Evolutionary conservation across 176 grass and related monocot species (phyloP).

Genomic region (Elymus sibiricus): DNA sequence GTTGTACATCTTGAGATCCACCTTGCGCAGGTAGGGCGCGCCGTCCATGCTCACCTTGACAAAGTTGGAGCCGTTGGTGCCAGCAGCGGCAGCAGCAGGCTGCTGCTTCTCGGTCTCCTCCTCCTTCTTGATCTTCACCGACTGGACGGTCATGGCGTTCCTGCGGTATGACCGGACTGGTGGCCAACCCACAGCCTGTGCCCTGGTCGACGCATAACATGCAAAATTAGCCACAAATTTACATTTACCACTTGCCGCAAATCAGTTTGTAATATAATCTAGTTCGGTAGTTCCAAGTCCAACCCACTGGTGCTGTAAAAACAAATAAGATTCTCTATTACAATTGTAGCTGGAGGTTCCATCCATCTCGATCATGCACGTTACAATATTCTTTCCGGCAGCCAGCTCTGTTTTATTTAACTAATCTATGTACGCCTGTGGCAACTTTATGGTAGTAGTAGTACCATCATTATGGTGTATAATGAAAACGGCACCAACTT

Average conservation of each 20-base stretch:
- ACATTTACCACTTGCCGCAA: not conserved
- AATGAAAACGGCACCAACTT: constrained; percentile 24
- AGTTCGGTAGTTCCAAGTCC: not conserved
- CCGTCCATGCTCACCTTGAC: constrained; percentile 99
- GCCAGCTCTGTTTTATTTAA: constrained; percentile 14
- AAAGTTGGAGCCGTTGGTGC: constrained; percentile 37
- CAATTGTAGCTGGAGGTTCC: not conserved
- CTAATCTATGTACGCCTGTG: not conserved
- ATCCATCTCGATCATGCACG: constrained; percentile 27
- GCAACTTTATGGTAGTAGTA: constrained; percentile 21
- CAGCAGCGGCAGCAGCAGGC: not conserved
- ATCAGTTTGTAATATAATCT: not conserved
- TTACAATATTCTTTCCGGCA: constrained; percentile 25
- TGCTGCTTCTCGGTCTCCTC: constrained; percentile 52
- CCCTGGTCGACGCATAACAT: constrained; percentile 42
- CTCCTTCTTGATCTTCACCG: constrained; percentile 63
- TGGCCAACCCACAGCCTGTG: constrained; percentile 93
- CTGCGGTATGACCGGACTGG: constrained; percentile 91
- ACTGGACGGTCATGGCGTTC: constrained; percentile 81
- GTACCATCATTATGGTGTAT: not conserved
- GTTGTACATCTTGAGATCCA: constrained; percentile 86
- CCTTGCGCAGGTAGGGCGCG: constrained; percentile 86
- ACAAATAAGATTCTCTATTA: not conserved
- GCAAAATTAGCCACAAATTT: not conserved
- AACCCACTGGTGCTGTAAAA: not conserved